A percentile compares a stretch with the other conserved stretches of the same genome.
phyloP scores from a whole-genome alignment of 306 rosid genomes.

The Lagenaria siceraria region DNA sequence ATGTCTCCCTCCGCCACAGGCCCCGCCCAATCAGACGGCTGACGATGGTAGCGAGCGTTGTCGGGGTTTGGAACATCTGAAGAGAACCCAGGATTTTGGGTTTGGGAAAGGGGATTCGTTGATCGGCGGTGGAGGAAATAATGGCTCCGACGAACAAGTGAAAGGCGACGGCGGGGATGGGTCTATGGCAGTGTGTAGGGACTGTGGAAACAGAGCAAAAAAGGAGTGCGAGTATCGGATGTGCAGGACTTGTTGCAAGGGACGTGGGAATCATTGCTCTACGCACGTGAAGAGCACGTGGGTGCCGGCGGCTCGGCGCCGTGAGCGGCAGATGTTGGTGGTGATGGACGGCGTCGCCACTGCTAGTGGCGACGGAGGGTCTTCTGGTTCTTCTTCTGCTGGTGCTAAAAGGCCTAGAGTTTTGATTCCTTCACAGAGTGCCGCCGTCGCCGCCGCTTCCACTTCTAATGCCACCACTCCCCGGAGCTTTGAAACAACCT shows the following conservation, averaged over 20 bases:
- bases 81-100: slow-evolving; percentile 31
- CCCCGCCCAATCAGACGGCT: slow-evolving; percentile 9
- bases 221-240: slow-evolving; percentile 50
- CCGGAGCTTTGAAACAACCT: slow-evolving; percentile 34
- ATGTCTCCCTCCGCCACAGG: slow-evolving; percentile 17
- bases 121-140: neutral
- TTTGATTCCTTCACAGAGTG: slow-evolving; percentile 26
- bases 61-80: slow-evolving; percentile 26
- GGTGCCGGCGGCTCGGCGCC: slow-evolving; percentile 46
- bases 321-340: slow-evolving; percentile 32
- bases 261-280: slow-evolving; percentile 50
- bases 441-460: slow-evolving; percentile 29
- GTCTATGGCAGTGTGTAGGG: slow-evolving; percentile 41
- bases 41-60: slow-evolving; percentile 13
- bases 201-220: slow-evolving; percentile 81
- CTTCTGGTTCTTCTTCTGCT: slow-evolving; percentile 36
- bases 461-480: slow-evolving; percentile 34
- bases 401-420: slow-evolving; percentile 42
- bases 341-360: slow-evolving; percentile 6
- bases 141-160: neutral
- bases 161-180: slow-evolving; percentile 20
- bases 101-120: slow-evolving; percentile 1
- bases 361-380: slow-evolving; percentile 14
- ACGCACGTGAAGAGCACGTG: slow-evolving; percentile 88
- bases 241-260: slow-evolving; percentile 82